phyloP scores from a whole-genome alignment of 2,329 filamentous ascomycete species.

The Microsporum audouinii region DNA sequence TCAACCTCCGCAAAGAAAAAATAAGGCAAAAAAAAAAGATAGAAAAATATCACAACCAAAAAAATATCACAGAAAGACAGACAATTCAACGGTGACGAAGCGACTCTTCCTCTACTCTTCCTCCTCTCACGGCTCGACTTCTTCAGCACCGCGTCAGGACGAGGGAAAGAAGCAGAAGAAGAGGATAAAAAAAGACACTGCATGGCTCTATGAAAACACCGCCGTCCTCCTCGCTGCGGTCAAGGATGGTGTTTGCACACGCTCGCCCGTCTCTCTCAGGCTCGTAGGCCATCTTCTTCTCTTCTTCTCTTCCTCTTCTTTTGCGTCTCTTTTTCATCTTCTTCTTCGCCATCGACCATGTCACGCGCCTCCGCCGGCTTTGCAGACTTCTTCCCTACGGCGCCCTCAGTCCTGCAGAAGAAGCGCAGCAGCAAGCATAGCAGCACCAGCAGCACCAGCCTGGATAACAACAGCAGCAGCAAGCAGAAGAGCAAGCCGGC shows the following conservation, averaged over 20 bases:
- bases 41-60: background rate
- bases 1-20: background rate
- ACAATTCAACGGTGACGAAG: background rate
- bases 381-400: slow-evolving; percentile 75
- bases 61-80: background rate
- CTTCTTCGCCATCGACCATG: slow-evolving; percentile 45
- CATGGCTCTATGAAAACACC: slow-evolving; percentile 5
- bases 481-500: slow-evolving; percentile 44
- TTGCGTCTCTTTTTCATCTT: slow-evolving; percentile 17
- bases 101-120: background rate
- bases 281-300: slow-evolving; percentile 34
- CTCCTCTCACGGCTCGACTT: background rate
- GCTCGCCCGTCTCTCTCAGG: slow-evolving; percentile 24
- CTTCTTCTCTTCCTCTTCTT: background rate
- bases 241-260: slow-evolving; percentile 33
- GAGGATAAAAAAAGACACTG: background rate
- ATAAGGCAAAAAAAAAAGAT: background rate
- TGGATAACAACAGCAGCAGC: background rate
- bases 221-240: slow-evolving; percentile 7
- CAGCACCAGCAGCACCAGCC: background rate
- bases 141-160: background rate
- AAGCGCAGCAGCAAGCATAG: slow-evolving; percentile 37
- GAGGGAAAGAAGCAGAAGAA: background rate
- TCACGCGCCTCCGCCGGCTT: slow-evolving; percentile 72
- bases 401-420: slow-evolving; percentile 51